Conservation (phyloP, 768 basidiomycete genomes). For the Panus rudis region DNA sequence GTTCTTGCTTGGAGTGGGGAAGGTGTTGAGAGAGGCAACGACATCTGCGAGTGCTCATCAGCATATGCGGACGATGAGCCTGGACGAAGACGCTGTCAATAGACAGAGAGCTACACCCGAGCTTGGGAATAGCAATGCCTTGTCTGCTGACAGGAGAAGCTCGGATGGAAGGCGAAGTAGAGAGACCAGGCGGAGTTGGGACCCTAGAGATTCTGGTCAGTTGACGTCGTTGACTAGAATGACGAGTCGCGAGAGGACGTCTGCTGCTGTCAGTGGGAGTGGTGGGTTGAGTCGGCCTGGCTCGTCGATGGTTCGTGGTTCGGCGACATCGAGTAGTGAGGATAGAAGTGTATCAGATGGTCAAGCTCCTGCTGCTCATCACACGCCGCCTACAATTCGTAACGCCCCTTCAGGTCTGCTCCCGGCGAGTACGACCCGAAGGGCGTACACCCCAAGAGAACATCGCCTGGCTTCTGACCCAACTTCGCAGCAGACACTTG, state of each 20-base stretch:
- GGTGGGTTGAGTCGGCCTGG: constrained; percentile 9
- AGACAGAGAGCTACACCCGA: constrained; percentile 31
- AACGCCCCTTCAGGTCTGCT: constrained; percentile 12
- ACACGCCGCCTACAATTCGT: constrained; percentile 16
- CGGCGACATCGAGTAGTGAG: constrained; percentile 24
- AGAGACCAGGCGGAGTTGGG: constrained; percentile 42
- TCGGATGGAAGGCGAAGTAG: constrained; percentile 52
- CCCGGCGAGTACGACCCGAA: constrained; percentile 35
- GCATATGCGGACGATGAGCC: constrained; percentile 46
- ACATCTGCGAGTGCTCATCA: constrained; percentile 28
- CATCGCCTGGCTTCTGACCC: constrained; percentile 39
- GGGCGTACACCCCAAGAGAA: constrained; percentile 53
- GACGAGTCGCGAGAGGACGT: constrained; percentile 14
- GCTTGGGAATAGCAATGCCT: constrained; percentile 19
- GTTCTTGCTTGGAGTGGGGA: constrained; percentile 69
- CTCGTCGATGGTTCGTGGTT: constrained; percentile 15
- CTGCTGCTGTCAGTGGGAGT: constrained; percentile 9
- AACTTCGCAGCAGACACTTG: too few relatives aligned
- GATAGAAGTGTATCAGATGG: constrained; percentile 16
- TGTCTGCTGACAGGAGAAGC: constrained; percentile 37
- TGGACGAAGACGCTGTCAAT: constrained; percentile 40
- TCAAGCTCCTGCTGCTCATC: constrained; percentile 11
- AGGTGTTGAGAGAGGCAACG: constrained; percentile 52
- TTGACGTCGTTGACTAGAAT: constrained; percentile 24
- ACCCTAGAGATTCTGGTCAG: constrained; percentile 21